phyloP scores from a whole-genome alignment of 805 yeast species.

The Candida khao-thaluensis region DNA sequence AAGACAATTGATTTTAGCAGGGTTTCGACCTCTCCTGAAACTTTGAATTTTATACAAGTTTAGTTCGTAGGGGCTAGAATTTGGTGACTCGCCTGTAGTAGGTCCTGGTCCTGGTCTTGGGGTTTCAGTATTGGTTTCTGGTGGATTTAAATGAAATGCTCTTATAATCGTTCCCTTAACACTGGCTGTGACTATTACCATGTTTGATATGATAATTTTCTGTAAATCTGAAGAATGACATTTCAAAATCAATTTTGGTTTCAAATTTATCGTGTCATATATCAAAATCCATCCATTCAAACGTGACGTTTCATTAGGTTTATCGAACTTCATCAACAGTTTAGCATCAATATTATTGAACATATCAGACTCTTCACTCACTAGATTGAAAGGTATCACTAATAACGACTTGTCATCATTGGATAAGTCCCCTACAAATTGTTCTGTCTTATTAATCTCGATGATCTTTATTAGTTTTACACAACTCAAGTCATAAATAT shows the following conservation, averaged over 20 bases:
- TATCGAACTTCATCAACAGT: constrained; percentile 18
- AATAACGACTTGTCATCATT: constrained; percentile 35
- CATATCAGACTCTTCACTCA: constrained; percentile 32
- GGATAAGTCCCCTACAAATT: constrained; percentile 37
- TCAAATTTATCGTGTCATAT: constrained; percentile 37
- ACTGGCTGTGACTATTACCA: constrained; percentile 41
- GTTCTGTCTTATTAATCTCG: constrained; percentile 22
- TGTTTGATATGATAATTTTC: constrained; percentile 26
- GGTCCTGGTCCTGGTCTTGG: too few relatives aligned
- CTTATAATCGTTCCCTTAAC: constrained; percentile 44
- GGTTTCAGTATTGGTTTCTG: constrained; percentile 10
- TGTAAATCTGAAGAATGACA: constrained; percentile 41
- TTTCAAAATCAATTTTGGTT: constrained; percentile 33
- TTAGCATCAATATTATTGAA: constrained; percentile 18
- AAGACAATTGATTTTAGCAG: constrained; percentile 33
- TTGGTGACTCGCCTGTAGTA: too few relatives aligned
- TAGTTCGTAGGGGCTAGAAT: constrained; percentile 7
- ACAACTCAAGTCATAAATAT: constrained; percentile 85
- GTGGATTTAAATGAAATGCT: constrained; percentile 24
- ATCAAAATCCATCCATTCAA: constrained; percentile 42
- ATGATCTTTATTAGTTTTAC: constrained; percentile 65
- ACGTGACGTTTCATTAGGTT: constrained; percentile 20
- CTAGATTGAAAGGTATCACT: constrained; percentile 31
- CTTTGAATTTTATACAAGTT: constrained; percentile 29
- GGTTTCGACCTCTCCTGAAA: constrained; percentile 42